Evolutionary conservation across 2,329 filamentous ascomycete species (phyloP).

Genomic region (Cladosporium sp.): DNA sequence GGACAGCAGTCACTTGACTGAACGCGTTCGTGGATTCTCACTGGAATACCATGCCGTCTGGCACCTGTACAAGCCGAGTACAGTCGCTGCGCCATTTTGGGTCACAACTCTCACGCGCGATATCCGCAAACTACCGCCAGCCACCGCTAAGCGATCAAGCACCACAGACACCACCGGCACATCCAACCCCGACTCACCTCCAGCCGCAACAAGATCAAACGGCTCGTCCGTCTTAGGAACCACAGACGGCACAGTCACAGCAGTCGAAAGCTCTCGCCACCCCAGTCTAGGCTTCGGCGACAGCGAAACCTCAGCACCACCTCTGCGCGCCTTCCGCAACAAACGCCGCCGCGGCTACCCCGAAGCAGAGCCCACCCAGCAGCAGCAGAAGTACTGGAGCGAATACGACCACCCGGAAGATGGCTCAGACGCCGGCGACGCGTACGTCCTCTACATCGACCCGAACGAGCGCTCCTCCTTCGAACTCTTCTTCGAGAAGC

Average conservation of each 20-base stretch:
- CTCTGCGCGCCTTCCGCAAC: constrained; percentile 41
- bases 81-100: constrained; percentile 48
- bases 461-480: constrained; percentile 66
- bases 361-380: constrained; percentile 20
- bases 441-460: constrained; percentile 71
- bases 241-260: constrained; percentile 27
- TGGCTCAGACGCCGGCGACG: constrained; percentile 50
- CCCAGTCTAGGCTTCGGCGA: constrained; percentile 24
- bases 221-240: constrained; percentile 35
- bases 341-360: constrained; percentile 35
- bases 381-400: constrained; percentile 64
- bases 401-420: constrained; percentile 83
- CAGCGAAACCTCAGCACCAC: constrained; percentile 36
- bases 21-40: constrained; percentile 52
- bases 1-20: constrained; percentile 47
- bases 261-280: constrained; percentile 26
- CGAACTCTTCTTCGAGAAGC: constrained; percentile 54
- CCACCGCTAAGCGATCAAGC: constrained; percentile 25
- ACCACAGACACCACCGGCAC: constrained; percentile 17
- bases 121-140: constrained; percentile 50
- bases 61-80: constrained; percentile 40
- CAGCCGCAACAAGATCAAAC: constrained; percentile 33
- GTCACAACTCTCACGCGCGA: constrained; percentile 44
- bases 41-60: constrained; percentile 51
- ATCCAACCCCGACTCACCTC: constrained; percentile 20